Percentiles rank a stretch among this genome's conserved stretches.
Evolutionary conservation across 768 basidiomycete genomes (phyloP).

Genomic region (Saitozyma sp.): DNA sequence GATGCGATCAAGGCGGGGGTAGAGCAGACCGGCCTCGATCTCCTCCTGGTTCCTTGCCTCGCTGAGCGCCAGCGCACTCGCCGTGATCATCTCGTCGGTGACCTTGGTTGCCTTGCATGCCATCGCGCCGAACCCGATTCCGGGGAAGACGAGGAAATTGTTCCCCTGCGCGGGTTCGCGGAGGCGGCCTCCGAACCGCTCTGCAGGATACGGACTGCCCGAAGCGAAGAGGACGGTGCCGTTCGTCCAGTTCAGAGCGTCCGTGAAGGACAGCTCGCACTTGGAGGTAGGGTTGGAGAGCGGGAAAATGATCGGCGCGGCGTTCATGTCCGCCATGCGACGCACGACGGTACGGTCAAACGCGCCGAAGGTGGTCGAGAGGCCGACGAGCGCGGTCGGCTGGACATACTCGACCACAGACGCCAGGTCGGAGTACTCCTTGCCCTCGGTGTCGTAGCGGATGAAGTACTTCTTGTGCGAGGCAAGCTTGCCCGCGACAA

Average conservation of each 20-base stretch:
- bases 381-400: conserved; percentile 84
- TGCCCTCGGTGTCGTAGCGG: conserved; percentile 73
- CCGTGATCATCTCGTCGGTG: conserved; percentile 86
- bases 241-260: conserved; percentile 57
- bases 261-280: conserved; percentile 48
- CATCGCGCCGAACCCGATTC: conserved; percentile 60
- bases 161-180: conserved; percentile 87
- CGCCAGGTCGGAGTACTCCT: conserved; percentile 70
- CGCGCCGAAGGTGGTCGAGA: conserved; percentile 80
- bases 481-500: conserved; percentile 59
- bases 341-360: conserved; percentile 72
- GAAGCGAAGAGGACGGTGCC: conserved; percentile 73
- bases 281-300: conserved; percentile 73
- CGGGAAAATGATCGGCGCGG: conserved; percentile 80
- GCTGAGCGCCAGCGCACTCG: conserved; percentile 76
- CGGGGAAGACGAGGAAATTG: conserved; percentile 81
- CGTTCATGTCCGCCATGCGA: conserved; percentile 75
- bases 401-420: conserved; percentile 78
- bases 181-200: conserved; percentile 60
- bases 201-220: conserved; percentile 78
- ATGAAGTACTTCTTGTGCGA: conserved; percentile 88
- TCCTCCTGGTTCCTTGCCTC: conserved; percentile 72
- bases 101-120: conserved; percentile 66
- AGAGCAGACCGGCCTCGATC: conserved; percentile 65
- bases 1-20: conserved; percentile 80